Evolutionary conservation across 345 rosid species (phyloP), one percentile per base, ranked within the genome.

Genomic region (Syzygium jambos): DNA sequence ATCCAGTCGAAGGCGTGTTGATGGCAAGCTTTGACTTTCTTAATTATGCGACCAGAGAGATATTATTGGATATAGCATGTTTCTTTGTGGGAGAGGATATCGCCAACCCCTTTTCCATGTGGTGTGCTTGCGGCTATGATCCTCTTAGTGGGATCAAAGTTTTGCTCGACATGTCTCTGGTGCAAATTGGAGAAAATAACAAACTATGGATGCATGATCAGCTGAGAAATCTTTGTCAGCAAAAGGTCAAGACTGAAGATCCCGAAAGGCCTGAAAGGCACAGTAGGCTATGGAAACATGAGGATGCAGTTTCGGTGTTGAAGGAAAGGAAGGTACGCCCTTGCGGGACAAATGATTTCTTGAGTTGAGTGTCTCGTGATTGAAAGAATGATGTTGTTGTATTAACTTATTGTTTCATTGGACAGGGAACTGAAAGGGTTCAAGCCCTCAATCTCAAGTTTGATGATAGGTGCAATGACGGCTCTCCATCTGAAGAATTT

Each of bases 61-160:
- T 86, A 78, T 86, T 86, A 51, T 9, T 86, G 56, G 87, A 86
- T 52, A 52, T 86, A n/a, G 87, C 87, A 22, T 86, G 87, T 83
- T 53, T 86, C 9, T 85, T 85, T 11, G n/a, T 85, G 34, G 65
- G 65, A 29, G 1, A n/a, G 21, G 63, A 85, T 54, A 54, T 19
- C 11, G 8, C 68, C 6, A 56, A 12, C 1, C 68, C 30, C 22
- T 51, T 34, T 30, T 46, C 14, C 68, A 54, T 85, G 86, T 85
- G 86, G 86, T 9, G 1, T 53, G 68, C 56, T 54, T 55, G 63
- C 3, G 63, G 61, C 7, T 53, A 16, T 53, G 41, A 29, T 46
- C 86, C 86, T 29, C n/a, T 19, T 5, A 0, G 0, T 0, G 65
- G 68, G 10, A 38, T 85, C 41, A n/a, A 85, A 55, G 65, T 12